Evolutionary conservation across 2,329 filamentous ascomycete genomes (phyloP), one percentile per base, ranked within the genome.

Genomic region (Phoma sp.): DNA sequence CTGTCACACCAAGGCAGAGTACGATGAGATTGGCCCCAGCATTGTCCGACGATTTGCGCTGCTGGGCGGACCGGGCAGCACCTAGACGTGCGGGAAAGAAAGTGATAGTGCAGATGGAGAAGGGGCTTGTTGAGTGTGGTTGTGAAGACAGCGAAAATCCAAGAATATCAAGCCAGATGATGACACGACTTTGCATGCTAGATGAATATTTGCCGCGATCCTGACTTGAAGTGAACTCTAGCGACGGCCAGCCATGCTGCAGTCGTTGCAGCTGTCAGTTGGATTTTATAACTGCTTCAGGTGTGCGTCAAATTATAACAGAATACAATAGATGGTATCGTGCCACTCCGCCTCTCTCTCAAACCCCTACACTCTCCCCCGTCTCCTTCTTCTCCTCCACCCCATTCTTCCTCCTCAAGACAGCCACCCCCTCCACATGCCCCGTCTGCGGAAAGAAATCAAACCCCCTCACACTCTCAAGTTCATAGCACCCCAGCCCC

Each of bases 1-100:
- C 81, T 99, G 95, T 81, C 96, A 99, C 79, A 99, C 80, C 17
- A 82, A 82, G 74, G 76, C 76, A 8, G 74, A 77, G 60, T 97
- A 97, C 75, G 91, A 97, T 78, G 94, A 97, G 81, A 93, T 96
- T 74, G 94, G 95, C 17, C 94, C 94, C 15, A 93, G 92, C 75
- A 97, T 97, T 77, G 94, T 97, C 57, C 86, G 94, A 77, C 88
- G 94, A 80, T 98, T 98, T 77, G 94, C 93, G 61, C 83, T 98
- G 62, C 82, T 98, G 61, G 95, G 95, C 74, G 95, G 94, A 21
- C 95, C 95, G 10, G 94, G 93, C 43, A 90, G 89, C 70, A 89
- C 89, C 68, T 92, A 68, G 38, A 46, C 8, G n/a, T 44, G 4
- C 22, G 13, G 8, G 9, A 9, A 3, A 15, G 15, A 5, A 12